Conservation (phyloP, 768 basidiomycete species). For the Naganishia kalamii region DNA sequence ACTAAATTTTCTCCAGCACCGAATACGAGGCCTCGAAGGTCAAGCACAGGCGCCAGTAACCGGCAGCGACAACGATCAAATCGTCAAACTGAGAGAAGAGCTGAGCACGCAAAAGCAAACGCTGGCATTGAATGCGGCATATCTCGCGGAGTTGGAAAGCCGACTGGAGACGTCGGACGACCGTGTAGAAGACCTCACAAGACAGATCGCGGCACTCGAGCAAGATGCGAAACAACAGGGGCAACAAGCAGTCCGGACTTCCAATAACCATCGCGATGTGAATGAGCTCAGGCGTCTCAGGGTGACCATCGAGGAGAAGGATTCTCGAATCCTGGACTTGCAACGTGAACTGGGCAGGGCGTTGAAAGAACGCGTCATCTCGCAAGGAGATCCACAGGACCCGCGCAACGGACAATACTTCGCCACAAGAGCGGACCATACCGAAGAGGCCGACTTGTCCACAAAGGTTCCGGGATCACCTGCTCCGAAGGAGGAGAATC, state of each 20-base stretch:
- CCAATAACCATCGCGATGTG: slow-evolving; percentile 65
- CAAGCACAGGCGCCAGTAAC: not conserved
- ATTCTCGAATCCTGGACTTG: slow-evolving; percentile 65
- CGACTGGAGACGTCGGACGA: slow-evolving; percentile 82
- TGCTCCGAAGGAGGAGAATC: slow-evolving; percentile 37
- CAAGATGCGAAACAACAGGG: slow-evolving; percentile 71
- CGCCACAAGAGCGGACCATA: slow-evolving; percentile 67
- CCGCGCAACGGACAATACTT: slow-evolving; percentile 63
- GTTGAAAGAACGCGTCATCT: slow-evolving; percentile 64
- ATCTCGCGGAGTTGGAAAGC: slow-evolving; percentile 86
- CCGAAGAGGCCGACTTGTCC: too few relatives aligned
- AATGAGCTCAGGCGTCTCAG: slow-evolving; percentile 59
- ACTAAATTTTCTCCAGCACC: slow-evolving; percentile 53
- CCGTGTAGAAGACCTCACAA: slow-evolving; percentile 71
- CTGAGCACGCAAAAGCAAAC: not conserved
- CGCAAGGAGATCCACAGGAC: slow-evolving; percentile 60
- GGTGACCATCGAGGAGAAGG: slow-evolving; percentile 74
- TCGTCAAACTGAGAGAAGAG: not conserved
- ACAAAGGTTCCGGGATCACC: too few relatives aligned
- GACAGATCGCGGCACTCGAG: slow-evolving; percentile 68
- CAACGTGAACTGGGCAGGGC: slow-evolving; percentile 74
- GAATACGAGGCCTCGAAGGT: not conserved
- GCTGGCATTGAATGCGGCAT: slow-evolving; percentile 40
- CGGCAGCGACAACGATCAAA: not conserved
- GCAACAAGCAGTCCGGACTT: slow-evolving; percentile 52